Percentiles rank a stretch among this genome's conserved stretches.
Conservation (phyloP, 345 rosid species). For the Barbarea vulgaris region DNA sequence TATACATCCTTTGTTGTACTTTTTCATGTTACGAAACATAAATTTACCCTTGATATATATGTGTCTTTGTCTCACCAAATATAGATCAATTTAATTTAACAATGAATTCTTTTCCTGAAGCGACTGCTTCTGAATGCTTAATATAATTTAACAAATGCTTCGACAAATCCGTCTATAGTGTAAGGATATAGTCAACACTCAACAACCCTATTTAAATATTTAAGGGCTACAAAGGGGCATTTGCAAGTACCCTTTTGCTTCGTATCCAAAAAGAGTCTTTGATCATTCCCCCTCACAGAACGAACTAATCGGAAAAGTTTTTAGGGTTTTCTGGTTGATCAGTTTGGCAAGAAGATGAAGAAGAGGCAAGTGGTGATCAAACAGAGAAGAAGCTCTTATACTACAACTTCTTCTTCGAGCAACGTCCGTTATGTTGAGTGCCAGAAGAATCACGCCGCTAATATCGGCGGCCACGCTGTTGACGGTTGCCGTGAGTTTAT, state of each 20-base stretch:
- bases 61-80: conserved; percentile 31
- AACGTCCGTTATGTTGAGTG: conserved; percentile 72
- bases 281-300: conserved; percentile 11
- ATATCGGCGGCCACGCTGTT: conserved; percentile 68
- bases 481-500: conserved; percentile 89
- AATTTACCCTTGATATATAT: neutral
- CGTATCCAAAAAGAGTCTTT: conserved; percentile 8
- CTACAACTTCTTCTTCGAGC: conserved; percentile 57
- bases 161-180: conserved; percentile 21
- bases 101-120: conserved; percentile 11
- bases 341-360: conserved; percentile 49
- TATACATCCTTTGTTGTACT: conserved; percentile 5
- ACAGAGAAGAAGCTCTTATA: conserved; percentile 46
- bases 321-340: conserved; percentile 9
- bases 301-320: neutral
- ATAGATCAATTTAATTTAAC: conserved; percentile 12
- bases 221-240: conserved; percentile 21
- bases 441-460: conserved; percentile 78
- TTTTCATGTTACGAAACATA: conserved; percentile 1
- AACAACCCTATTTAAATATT: conserved; percentile 31
- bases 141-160: conserved; percentile 24
- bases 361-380: conserved; percentile 71
- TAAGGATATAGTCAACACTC: conserved; percentile 34
- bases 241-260: conserved; percentile 28
- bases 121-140: neutral